Evolutionary conservation across 257 asterid genomes (phyloP), one percentile per base, ranked within the genome.

Genomic region (Solanum arcanum): DNA sequence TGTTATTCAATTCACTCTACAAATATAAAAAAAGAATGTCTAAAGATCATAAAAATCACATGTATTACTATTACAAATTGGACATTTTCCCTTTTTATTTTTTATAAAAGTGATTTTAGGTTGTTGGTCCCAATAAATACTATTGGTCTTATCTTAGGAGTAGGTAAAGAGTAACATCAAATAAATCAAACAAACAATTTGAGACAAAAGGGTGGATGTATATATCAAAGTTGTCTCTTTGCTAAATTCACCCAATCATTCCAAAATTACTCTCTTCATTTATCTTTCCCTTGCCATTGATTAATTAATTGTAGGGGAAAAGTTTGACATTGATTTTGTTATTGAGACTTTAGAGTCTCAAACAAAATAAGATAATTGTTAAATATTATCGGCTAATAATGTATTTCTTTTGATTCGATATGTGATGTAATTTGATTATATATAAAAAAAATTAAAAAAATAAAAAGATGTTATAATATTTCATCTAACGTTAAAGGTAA

Each of bases 141-240:
- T 73, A 33, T 72, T 33, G 46, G 12, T 72, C 52, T 73, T 73
- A 29, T 39, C 7, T 23, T 39, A 6, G 12, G 9, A 18, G 69
- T 47, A 80, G 85, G 85, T 80, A 29, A 29, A 80, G 46, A 31
- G 85, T 49, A 80, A 80, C 85, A 29, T 49, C 85, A 27, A 46
- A 29, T 80, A 49, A 78, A 49, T 29, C 12, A 16, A 80, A 80
- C 85, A 80, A 80, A 29, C 42, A 27, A 47, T 80, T 80, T 49
- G 85, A 49, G 18, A 80, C 69, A 80, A 47, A 80, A 9, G 29
- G 2, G 11, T 49, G 44, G 69, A 18, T 80, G 68, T 10, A 46
- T 25, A 35, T 2, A 78, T 78, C 84, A 78, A 15, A 78, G 64
- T 15, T 46, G 27, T 46, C 85, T 47, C 42, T 10, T 9, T 18